Conservation (phyloP, 106 monocot species). For the Apostasia shenzhenica region DNA sequence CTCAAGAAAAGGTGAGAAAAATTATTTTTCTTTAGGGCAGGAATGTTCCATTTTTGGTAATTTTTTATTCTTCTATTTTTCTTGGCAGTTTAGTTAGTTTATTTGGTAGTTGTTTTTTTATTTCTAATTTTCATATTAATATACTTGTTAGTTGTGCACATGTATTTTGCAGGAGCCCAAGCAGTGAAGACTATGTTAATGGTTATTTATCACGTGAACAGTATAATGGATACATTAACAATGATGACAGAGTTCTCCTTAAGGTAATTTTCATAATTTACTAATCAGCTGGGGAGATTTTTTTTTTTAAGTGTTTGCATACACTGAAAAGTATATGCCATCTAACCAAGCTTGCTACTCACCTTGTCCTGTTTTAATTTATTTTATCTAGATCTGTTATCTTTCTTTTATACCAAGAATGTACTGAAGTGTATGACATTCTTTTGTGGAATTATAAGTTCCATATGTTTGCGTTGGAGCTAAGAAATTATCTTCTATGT, state of each 20-base stretch:
- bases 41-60: neutral
- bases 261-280: neutral
- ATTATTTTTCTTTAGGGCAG: neutral
- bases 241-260: conserved; percentile 7
- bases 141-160: neutral
- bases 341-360: too few relatives aligned
- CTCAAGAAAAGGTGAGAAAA: conserved; percentile 3
- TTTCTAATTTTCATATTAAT: neutral
- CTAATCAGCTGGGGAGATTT: too few relatives aligned
- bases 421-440: too few relatives aligned
- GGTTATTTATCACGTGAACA: neutral
- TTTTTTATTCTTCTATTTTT: too few relatives aligned
- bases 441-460: too few relatives aligned
- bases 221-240: conserved; percentile 6
- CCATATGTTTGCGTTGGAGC: too few relatives aligned
- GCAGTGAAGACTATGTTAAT: neutral
- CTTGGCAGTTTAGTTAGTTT: neutral
- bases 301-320: too few relatives aligned
- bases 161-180: conserved; percentile 4
- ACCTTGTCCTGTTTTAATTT: too few relatives aligned
- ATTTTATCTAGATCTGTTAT: too few relatives aligned
- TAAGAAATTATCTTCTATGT: too few relatives aligned
- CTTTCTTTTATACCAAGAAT: too few relatives aligned
- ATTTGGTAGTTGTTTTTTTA: neutral
- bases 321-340: too few relatives aligned